Evolutionary conservation across 1,284 basidiomycete genomes (phyloP), one percentile per base, ranked within the genome.

Genomic region (Pseudozyma hubeiensis): DNA sequence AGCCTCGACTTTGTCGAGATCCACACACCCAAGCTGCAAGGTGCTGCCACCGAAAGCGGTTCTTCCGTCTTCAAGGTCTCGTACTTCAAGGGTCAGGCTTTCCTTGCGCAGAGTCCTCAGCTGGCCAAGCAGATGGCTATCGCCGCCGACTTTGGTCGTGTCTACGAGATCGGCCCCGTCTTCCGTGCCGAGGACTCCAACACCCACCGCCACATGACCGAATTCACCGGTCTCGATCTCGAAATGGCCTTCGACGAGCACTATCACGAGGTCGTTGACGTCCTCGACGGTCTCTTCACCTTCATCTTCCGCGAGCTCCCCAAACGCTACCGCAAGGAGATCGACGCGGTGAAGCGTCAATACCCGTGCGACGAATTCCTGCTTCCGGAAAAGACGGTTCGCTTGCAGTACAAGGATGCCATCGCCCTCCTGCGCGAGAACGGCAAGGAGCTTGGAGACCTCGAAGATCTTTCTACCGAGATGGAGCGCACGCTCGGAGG

Each of bases 91-190:
- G 93, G 92, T 40, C 89, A 87, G 75, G 97, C 97, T 1, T 99
- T 90, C 88, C 89, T 99, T 31, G 97, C 97, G 7, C 97, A 99
- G 86, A 93, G 91, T 50, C 97, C 97, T 45, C 97, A 99, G 85
- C 88, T 99, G 14, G 93, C 93, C 51, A 99, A 99, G 86, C 97
- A 99, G 86, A 99, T 99, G 97, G 93, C 93, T 65, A 99, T 99
- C 78, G 93, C 96, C 37, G 94, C 94, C 67, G 97, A 99, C 87
- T 95, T 99, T 85, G 96, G 97, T 84, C 89, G 93, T 45, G 97
- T 99, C 5, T 99, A 96, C 86, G 97, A 99, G 86, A 94, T 99
- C 72, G 96, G 91, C 0, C 77, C 81, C 61, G 94, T 98, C 52
- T 99, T 99, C 88, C 93, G 96, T 74, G 96, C 96, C n/a, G 96